Conservation (phyloP, 2,329 filamentous ascomycete species). For the Pezicula carpinea region DNA sequence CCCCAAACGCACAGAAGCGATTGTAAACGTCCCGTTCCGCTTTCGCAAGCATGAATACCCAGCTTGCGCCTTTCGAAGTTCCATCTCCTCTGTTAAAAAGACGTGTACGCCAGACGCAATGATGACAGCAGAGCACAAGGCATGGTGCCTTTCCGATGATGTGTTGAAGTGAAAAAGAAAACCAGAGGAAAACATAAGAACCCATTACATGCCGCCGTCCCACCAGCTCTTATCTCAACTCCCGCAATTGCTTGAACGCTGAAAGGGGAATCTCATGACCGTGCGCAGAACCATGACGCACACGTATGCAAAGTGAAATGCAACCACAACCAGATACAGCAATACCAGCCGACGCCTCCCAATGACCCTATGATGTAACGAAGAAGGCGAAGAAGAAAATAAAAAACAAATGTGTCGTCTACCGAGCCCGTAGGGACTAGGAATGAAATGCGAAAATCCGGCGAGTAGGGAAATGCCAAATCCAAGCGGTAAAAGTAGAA, state of each 20-base stretch:
- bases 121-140: slow-evolving; percentile 18
- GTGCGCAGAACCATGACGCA: slow-evolving; percentile 26
- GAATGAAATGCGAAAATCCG: slow-evolving; percentile 13
- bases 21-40: no score
- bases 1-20: no score
- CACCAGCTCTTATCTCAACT: slow-evolving; percentile 25
- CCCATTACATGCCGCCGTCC: slow-evolving; percentile 22
- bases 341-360: slow-evolving; percentile 20
- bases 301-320: slow-evolving; percentile 22
- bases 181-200: slow-evolving; percentile 19
- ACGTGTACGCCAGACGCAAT: slow-evolving; percentile 21
- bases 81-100: background rate
- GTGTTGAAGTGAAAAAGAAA: slow-evolving; percentile 11
- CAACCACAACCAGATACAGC: slow-evolving; percentile 25
- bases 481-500: slow-evolving; percentile 6
- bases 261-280: slow-evolving; percentile 30
- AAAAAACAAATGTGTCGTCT: slow-evolving; percentile 11
- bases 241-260: slow-evolving; percentile 26
- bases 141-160: slow-evolving; percentile 13
- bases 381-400: slow-evolving; percentile 12
- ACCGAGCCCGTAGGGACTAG: slow-evolving; percentile 11
- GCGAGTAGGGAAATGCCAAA: slow-evolving; percentile 13
- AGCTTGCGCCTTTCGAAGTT: slow-evolving; percentile 23
- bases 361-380: slow-evolving; percentile 14
- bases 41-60: slow-evolving; percentile 18